Base-by-base conservation (phyloP, 2,329 filamentous ascomycete species). In the Trichoderma sp. region DNA sequence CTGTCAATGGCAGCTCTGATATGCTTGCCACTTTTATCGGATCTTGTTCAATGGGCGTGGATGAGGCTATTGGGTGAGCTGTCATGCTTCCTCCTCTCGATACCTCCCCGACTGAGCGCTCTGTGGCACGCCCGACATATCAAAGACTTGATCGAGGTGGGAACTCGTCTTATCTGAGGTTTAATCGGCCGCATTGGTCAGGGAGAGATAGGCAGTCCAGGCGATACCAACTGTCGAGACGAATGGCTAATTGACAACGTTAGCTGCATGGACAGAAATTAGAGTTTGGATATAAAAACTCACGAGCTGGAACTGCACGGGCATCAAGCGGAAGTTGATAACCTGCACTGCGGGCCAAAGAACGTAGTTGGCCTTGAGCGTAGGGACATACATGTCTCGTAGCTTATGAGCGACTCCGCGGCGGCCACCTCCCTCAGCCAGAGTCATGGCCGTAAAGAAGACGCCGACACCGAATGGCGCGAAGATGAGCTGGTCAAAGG, bases 381-480 rank as follows among this genome's bases (percentile, higher is more conserved):
- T 95, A 16, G 95, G 94, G 69, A 97, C 80, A 78, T 97, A 99
- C 81, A 98, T 94, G 77, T 97, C 95, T 76, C 91, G 87, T 75
- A 99, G 90, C 84, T 99, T 99, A 77, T 90, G 87, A 71, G 85
- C 82, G 60, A 99, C 86, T 8, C 92, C 94, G 70, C 91, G 86
- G 75, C 87, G 89, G 37, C 94, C 93, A 69, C 96, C 96, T 30
- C 96, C 96, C 81, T 99, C 96, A 14, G 95, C 92, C 18, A 98
- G 81, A 0, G 96, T 98, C 95, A 99, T 98, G 81, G 91, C 95
- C 0, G 92, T 94, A 79, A 98, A 99, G 84, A 99, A 99, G 73
- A 87, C 86, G 16, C 87, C 92, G 68, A 99, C 87, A 82, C 92
- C 93, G 72, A 96, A 87, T 1, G 96, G 96, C 51, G 96, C 94